A percentile compares a stretch with the other conserved stretches of the same genome.
Conservation (phyloP, 352 stramenopile genomes). For the Pythium insidiosum region DNA sequence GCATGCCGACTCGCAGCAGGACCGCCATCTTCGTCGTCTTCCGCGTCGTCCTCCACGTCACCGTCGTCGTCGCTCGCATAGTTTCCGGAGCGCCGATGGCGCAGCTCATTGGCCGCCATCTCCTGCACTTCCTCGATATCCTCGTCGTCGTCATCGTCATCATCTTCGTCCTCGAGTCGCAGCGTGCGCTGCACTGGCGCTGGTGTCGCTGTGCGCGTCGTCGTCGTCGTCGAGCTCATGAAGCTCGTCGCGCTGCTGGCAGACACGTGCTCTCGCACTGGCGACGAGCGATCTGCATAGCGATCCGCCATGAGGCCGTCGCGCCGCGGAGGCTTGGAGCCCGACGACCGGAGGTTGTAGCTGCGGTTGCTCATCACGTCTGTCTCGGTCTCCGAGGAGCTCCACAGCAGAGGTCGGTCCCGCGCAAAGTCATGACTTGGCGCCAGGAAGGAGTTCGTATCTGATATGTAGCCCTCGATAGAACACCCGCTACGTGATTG, state of each 20-base stretch:
- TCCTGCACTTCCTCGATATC: conserved; percentile 24
- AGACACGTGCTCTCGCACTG: background rate
- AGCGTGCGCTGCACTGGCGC: conserved; percentile 55
- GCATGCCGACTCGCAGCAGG: background rate
- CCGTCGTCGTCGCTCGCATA: conserved; percentile 21
- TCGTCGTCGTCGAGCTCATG: conserved; percentile 1
- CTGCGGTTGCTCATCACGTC: conserved; percentile 16
- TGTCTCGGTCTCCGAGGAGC: too few species aligned
- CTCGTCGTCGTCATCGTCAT: conserved; percentile 30
- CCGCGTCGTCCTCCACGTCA: conserved; percentile 5
- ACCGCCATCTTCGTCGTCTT: background rate
- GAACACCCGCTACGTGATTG: too few species aligned
- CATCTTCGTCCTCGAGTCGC: conserved; percentile 33
- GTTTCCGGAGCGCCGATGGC: conserved; percentile 3
- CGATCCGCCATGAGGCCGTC: too few species aligned
- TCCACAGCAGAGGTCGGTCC: too few species aligned
- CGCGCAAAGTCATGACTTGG: too few species aligned
- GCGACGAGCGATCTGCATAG: background rate
- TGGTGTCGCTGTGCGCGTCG: conserved; percentile 26
- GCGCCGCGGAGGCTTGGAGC: conserved; percentile 4
- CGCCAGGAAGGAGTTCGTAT: too few species aligned
- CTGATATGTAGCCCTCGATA: too few species aligned
- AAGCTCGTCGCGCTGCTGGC: background rate
- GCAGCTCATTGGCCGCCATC: conserved; percentile 8
- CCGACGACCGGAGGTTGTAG: conserved; percentile 25